Base-by-base conservation (phyloP, 371 early-diverging fungal genomes). In the Syncephalastrum sp. region DNA sequence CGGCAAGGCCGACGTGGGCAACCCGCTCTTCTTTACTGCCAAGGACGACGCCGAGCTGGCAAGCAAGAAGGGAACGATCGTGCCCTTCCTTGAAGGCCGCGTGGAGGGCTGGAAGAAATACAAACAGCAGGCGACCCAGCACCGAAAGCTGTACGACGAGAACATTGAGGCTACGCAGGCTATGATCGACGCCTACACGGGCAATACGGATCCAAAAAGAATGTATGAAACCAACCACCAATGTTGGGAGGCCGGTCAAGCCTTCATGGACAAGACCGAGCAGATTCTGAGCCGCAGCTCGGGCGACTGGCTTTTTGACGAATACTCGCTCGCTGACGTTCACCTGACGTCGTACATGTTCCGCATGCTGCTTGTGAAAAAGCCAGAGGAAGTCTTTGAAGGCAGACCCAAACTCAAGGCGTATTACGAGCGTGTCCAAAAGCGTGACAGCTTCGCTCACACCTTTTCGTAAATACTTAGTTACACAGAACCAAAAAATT, bases 1-100 rank as follows among this genome's bases (percentile, higher is more conserved):
- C 14, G 61, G 56, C 45, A 52, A 65, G 3, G 64, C 50, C 14
- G 69, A 69, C 57, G 67, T 69, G 10, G 70, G 70, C 42, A 73
- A 73, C 29, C 57, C 56, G 24, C 58, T 73, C n/a, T 69, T 69
- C 42, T 67, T 73, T 15, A 69, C 69, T 2, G 61, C 73, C 23
- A 64, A 65, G 12, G 57, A 33, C n/a, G 21, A 23, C 5, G 50
- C 61, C 41, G 73, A 73, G 46, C 43, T 73, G 5, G 54, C 53
- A 10, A 27, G 52, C 17, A 73, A 73, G 60, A 64, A 63, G 27
- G 33, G 17, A 1, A 16, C 63, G 15, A 59, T 69, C 21, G 53
- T 54, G 15, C 59, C 65, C 25, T 69, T 73, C 43, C 47, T 73
- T 14, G 53, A 65, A 33, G 62, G 67, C 8, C 73, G 73, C 59